Evolutionary conservation across 768 basidiomycete genomes (phyloP), one percentile per base, ranked within the genome.

Genomic region (Boletales sp.): DNA sequence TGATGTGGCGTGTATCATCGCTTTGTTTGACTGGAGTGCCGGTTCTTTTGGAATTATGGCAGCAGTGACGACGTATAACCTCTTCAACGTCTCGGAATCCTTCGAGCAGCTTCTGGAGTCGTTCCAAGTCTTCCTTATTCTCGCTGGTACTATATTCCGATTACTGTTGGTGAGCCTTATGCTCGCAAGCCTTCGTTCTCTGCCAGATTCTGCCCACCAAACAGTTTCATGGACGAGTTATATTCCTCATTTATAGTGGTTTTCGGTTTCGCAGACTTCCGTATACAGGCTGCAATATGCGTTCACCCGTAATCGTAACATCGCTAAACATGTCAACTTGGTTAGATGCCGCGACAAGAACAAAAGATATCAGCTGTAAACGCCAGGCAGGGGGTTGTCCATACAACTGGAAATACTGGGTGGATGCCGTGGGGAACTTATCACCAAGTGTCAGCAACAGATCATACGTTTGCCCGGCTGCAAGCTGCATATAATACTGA

Each of bases 151-250:
- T 17, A 17, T 17, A n/a, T 42, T 10, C 7, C 42, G 32, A 12
- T n/a, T 47, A 13, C 3, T 38, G 21, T 40, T 50, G 19, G 32
- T 50, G 3, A 31, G 18, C 14, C 17, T 45, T 19, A 51, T 46
- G 50, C 44, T 51, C 11, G 33, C 39, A 12, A 51, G 44, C 19
- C 50, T 46, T 37, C 50, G 50, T 4, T 40, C 37, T 13, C 39
- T 50, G 2, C 39, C 44, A n/a, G 2, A 38, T 35, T 45, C 44
- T 19, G 44, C 44, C 9, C 11, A 45, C 15, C 12, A 35, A 19
- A 41, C 18, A 0, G 21, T 46, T 19, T 32, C 44, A 30, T 50
- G 50, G 44, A 41, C 44, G 14, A 30, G 10, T 5, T 45, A 41
- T 18, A 44, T 46, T 15, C 50, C 44, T 4, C 50, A 41, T 34